A percentile compares a stretch with the other conserved stretches of the same genome.
Conservation (phyloP, 306 rosid species). For the Erythrophleum fordii region DNA sequence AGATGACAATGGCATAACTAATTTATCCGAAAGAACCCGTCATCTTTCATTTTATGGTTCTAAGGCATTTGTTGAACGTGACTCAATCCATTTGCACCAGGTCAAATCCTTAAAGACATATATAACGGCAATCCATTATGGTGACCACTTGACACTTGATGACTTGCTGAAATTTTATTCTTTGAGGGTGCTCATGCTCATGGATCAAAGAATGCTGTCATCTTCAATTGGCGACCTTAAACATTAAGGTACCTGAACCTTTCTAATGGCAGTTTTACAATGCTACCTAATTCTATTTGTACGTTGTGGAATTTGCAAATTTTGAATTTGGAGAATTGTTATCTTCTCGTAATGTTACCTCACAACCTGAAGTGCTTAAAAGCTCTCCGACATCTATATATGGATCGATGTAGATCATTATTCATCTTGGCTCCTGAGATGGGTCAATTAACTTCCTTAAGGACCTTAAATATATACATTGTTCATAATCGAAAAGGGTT, state of each 20-base stretch:
- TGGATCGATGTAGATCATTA: not conserved
- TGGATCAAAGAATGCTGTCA: not conserved
- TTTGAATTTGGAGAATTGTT: not conserved
- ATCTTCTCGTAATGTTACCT: not conserved
- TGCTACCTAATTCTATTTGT: not conserved
- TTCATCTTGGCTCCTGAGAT: not conserved
- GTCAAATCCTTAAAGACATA: no score
- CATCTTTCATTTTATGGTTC: not conserved
- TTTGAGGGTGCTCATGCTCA: no score
- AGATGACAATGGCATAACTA: no score
- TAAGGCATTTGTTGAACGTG: not conserved
- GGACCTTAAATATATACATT: constrained; percentile 1
- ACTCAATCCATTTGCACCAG: not conserved
- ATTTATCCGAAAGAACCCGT: no score
- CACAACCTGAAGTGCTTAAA: not conserved
- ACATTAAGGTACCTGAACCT: no score
- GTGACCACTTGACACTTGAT: no score
- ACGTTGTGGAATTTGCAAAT: not conserved
- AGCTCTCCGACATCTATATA: not conserved
- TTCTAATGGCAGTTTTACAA: no score
- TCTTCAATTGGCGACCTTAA: no score
- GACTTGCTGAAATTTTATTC: no score
- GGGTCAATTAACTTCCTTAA: constrained; percentile 25
- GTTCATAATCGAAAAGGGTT: constrained; percentile 27
- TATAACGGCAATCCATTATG: not conserved